Evolutionary conservation across 2,329 filamentous ascomycete species (phyloP).

Genomic region (Botrytis pseudocinerea): DNA sequence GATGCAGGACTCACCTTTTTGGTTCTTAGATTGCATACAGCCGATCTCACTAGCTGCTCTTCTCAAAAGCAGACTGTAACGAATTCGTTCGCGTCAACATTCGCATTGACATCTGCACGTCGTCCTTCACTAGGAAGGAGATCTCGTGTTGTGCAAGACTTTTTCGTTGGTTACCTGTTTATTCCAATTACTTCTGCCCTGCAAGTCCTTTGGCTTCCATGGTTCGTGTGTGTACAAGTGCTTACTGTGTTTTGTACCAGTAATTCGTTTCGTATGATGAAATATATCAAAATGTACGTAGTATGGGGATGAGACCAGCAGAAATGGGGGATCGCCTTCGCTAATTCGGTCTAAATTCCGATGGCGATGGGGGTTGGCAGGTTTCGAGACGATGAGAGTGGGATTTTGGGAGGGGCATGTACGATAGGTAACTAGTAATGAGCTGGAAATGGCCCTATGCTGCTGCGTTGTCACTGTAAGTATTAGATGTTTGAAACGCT

Average conservation of each 20-base stretch:
- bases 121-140: background rate
- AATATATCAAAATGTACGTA: background rate
- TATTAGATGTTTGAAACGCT: background rate
- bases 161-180: background rate
- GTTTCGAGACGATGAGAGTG: conserved; percentile 3
- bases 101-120: background rate
- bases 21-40: background rate
- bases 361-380: background rate
- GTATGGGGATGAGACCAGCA: background rate
- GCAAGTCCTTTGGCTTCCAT: background rate
- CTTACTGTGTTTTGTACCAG: conserved; percentile 10
- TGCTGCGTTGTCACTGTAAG: background rate
- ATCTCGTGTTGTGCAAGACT: background rate
- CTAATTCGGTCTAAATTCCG: conserved; percentile 13
- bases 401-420: background rate
- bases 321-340: conserved; percentile 8
- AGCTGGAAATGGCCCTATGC: background rate
- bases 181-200: too few species aligned
- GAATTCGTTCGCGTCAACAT: background rate
- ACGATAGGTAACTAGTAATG: background rate
- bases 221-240: background rate
- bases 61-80: background rate
- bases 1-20: background rate
- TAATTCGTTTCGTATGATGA: background rate
- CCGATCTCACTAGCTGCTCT: background rate